Evolutionary conservation across 2,329 filamentous ascomycete species (phyloP).

Genomic region (Ilyonectria sp.): DNA sequence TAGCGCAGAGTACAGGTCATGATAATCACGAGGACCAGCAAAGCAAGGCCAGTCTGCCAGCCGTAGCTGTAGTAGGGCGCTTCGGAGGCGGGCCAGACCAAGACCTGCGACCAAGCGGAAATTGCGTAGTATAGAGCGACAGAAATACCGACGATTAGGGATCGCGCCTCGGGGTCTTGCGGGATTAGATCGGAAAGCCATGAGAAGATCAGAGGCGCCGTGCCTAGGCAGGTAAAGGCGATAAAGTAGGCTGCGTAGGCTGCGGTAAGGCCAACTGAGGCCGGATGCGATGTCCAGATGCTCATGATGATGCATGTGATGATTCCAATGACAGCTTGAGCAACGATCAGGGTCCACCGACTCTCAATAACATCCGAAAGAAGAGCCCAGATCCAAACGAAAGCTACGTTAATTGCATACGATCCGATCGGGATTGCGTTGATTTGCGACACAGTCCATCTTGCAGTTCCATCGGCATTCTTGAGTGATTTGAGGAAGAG

Average conservation of each 20-base stretch:
- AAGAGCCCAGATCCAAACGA: conserved; percentile 68
- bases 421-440: conserved; percentile 65
- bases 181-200: conserved; percentile 25
- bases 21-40: conserved; percentile 24
- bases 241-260: conserved; percentile 69
- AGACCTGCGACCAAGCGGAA: conserved; percentile 28
- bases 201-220: conserved; percentile 63
- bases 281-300: conserved; percentile 65
- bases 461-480: conserved; percentile 44
- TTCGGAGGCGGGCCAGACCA: conserved; percentile 31
- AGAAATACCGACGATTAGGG: conserved; percentile 25
- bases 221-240: conserved; percentile 55
- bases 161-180: conserved; percentile 28
- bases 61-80: conserved; percentile 32
- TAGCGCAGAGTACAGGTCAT: conserved; percentile 28
- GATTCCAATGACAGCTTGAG: conserved; percentile 63
- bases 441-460: conserved; percentile 58
- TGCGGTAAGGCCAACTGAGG: conserved; percentile 58
- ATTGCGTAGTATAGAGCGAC: conserved; percentile 32
- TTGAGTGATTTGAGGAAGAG: conserved; percentile 51
- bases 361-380: conserved; percentile 65
- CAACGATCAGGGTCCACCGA: conserved; percentile 65
- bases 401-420: conserved; percentile 57
- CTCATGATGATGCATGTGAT: conserved; percentile 66
- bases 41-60: conserved; percentile 27